Percentiles rank a stretch among this genome's conserved stretches.
These are phyloP conservation scores for Pichia kluyveri DNA, from an alignment of 805 yeast genomes.

Conservation along the genomic window DNA sequence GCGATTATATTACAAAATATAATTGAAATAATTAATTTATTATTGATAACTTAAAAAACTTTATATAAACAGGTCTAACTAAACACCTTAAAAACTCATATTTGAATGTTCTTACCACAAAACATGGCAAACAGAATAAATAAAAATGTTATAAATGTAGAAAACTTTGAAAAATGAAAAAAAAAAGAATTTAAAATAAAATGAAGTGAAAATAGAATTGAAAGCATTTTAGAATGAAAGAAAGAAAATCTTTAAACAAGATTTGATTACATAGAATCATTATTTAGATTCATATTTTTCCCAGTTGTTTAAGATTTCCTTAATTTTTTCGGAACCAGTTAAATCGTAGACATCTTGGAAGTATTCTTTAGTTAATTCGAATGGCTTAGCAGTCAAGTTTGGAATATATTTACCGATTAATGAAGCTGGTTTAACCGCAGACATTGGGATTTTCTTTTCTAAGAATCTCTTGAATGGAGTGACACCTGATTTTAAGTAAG, in stretches of 20 bases:
- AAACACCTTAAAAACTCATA: background rate
- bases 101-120: constrained; percentile 11
- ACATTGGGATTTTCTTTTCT: constrained; percentile 89
- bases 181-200: background rate
- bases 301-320: constrained; percentile 91
- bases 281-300: constrained; percentile 59
- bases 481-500: constrained; percentile 97
- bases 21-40: too few species aligned
- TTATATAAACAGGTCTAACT: background rate
- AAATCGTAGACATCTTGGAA: constrained; percentile 91
- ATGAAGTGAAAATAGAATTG: background rate
- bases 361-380: constrained; percentile 91
- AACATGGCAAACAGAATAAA: background rate
- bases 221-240: background rate
- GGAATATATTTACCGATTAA: constrained; percentile 95
- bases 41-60: background rate
- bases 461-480: constrained; percentile 98
- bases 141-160: background rate
- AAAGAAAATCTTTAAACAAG: background rate
- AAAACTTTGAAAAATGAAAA: background rate
- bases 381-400: constrained; percentile 96
- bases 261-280: background rate
- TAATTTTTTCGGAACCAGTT: constrained; percentile 87
- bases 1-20: too few species aligned
- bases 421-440: constrained; percentile 90